Evolutionary conservation across 2,329 filamentous ascomycete species (phyloP), one percentile per base, ranked within the genome.

Genomic region (Penicillium sp.): DNA sequence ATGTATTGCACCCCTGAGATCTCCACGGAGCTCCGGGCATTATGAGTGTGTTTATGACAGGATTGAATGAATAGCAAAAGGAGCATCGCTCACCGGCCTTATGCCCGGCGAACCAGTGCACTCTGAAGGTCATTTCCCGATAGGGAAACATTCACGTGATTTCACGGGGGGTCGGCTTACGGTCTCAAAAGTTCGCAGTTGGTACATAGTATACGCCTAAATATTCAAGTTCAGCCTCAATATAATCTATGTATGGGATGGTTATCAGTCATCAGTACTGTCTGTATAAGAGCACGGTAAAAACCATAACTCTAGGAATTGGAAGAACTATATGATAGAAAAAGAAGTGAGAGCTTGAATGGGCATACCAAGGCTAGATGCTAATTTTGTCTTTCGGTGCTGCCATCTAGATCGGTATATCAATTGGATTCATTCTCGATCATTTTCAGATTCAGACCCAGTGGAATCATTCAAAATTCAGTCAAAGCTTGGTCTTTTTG

Each of bases 1-100:
- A 60, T 29, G 58, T 58, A 29, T 55, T 58, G 24, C 58, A 58
- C 8, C 58, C 52, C 11, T 49, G 43, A 33, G 58, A 60, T 48
- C 52, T 52, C 52, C 52, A 51, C 11, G 58, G 58, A 33, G 54
- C 55, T 11, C 49, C 55, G 8, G 44, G 48, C 58, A 60, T 60
- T 21, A 16, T 58, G 48, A 44, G 11, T 13, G 46, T 13, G 46
- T 33, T 13, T 39, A 5, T 28, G 23, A 43, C 28, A 18, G 39
- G 28, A 43, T 13, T 37, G 34, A 5, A 37, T 9, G 34, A 37
- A 19, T 16, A 37, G 2, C 8, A 18, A 37, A 37, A 37, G 34
- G 34, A 37, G 34, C 11, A 19, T 37, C 5, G n/a, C 11, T 31
- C 11, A 14, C 34, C 16, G 18, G 34, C 14, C 3, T 36, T 36